A percentile compares a stretch with the other conserved stretches of the same genome.
phyloP scores from a whole-genome alignment of 495 filamentous ascomycete species.

The Rusavskia elegans region DNA sequence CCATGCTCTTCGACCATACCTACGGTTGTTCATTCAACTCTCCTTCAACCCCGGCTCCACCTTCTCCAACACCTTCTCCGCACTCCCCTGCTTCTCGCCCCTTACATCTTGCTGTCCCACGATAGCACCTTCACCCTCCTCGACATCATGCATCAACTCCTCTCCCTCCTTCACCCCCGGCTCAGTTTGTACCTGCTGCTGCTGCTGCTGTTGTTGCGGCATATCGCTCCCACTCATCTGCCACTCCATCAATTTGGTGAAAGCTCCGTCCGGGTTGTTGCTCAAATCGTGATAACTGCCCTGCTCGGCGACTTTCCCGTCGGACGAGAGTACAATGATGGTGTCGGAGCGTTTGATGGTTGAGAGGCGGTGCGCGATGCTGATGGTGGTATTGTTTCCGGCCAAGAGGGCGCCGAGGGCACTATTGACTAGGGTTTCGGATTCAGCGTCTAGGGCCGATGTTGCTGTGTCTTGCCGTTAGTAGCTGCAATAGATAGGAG shows the following conservation, averaged over 20 bases:
- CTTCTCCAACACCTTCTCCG: background rate
- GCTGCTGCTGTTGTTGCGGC: constrained; percentile 14
- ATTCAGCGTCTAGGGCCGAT: constrained; percentile 90
- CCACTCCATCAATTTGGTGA: constrained; percentile 96
- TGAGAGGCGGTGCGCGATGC: constrained; percentile 84
- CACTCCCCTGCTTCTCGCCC: background rate
- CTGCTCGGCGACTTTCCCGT: constrained; percentile 80
- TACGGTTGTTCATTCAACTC: too few relatives aligned
- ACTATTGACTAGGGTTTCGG: constrained; percentile 85
- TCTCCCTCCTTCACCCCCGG: background rate
- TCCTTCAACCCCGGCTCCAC: background rate
- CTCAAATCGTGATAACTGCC: constrained; percentile 70
- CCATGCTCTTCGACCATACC: background rate
- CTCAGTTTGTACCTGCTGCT: constrained; percentile 9
- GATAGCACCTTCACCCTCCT: constrained; percentile 1
- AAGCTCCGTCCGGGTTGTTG: constrained; percentile 56
- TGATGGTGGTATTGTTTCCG: constrained; percentile 87
- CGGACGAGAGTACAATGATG: constrained; percentile 72
- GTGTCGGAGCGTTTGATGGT: constrained; percentile 91
- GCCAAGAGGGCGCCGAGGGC: constrained; percentile 66
- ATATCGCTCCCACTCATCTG: constrained; percentile 76
- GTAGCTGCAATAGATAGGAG: background rate
- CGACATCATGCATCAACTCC: constrained; percentile 3
- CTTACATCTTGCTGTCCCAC: background rate
- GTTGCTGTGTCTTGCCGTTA: constrained; percentile 34